These are phyloP conservation scores for Trichoderma lentiforme DNA, from an alignment of 2,329 filamentous ascomycete species.

Conservation along the genomic window DNA sequence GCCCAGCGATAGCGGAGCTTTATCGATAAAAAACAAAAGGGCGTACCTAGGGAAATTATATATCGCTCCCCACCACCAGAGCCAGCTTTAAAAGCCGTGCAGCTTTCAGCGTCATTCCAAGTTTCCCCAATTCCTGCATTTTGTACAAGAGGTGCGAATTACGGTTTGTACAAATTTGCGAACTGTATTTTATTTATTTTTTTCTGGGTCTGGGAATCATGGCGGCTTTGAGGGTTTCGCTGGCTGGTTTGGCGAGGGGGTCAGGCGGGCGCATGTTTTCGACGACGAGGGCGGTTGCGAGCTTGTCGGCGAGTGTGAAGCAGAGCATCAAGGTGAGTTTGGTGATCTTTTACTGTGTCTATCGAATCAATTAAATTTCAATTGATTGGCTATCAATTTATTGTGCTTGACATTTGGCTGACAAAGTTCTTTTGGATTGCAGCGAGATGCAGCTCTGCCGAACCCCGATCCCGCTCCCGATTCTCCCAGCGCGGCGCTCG, in stretches of 20 bases:
- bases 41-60: slow-evolving; percentile 1
- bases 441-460: slow-evolving; percentile 41
- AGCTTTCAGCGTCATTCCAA: background rate
- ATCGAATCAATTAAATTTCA: background rate
- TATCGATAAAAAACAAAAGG: slow-evolving; percentile 19
- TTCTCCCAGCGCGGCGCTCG: slow-evolving; percentile 70
- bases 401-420: background rate
- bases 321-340: slow-evolving; percentile 34
- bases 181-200: too few relatives aligned
- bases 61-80: slow-evolving; percentile 4
- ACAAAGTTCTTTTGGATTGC: background rate
- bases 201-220: slow-evolving; percentile 30
- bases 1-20: slow-evolving; percentile 19
- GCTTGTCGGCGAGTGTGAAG: slow-evolving; percentile 33
- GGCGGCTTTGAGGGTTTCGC: slow-evolving; percentile 41
- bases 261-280: slow-evolving; percentile 29
- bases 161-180: too few relatives aligned
- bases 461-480: slow-evolving; percentile 71
- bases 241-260: slow-evolving; percentile 29
- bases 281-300: slow-evolving; percentile 38
- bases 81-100: background rate
- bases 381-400: background rate
- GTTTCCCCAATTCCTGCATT: background rate
- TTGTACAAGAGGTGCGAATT: background rate
- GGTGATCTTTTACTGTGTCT: too few relatives aligned